Conservation (phyloP, 2,329 filamentous ascomycete genomes). For the Claviceps maximensis region DNA sequence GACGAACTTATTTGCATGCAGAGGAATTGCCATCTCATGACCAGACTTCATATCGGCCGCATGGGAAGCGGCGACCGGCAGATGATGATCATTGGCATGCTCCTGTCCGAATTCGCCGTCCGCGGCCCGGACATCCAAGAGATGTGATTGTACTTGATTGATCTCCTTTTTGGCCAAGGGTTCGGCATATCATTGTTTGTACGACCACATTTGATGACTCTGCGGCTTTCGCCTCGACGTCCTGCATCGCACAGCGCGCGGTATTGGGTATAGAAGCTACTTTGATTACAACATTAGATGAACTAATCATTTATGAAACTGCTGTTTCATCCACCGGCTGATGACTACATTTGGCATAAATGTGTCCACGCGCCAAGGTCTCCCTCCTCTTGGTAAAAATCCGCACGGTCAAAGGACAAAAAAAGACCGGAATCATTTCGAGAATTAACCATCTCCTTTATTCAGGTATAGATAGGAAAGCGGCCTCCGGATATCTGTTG, state of each 20-base stretch:
- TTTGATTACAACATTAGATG: not conserved
- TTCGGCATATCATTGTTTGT: not conserved
- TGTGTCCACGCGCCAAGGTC: conserved; percentile 1
- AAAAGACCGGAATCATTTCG: not conserved
- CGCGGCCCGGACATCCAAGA: conserved; percentile 12
- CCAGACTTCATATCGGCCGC: not conserved
- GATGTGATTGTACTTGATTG: conserved; percentile 21
- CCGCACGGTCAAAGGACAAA: not conserved
- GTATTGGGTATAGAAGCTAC: conserved; percentile 5
- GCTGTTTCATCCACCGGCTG: not conserved
- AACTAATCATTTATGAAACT: not conserved
- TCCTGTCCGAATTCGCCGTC: not conserved
- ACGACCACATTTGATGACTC: not conserved
- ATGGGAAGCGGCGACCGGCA: conserved; percentile 4
- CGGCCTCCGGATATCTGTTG: not conserved
- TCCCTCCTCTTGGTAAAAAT: not conserved
- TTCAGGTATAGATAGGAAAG: not conserved
- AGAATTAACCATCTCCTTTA: not conserved
- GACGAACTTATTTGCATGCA: not conserved
- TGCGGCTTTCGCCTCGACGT: not conserved
- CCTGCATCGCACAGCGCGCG: conserved; percentile 5
- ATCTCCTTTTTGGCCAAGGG: conserved; percentile 5
- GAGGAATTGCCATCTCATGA: not conserved
- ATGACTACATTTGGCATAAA: not conserved
- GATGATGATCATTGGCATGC: conserved; percentile 4